Conservation (phyloP, 2,329 filamentous ascomycete species). For the Apiospora koreana region DNA sequence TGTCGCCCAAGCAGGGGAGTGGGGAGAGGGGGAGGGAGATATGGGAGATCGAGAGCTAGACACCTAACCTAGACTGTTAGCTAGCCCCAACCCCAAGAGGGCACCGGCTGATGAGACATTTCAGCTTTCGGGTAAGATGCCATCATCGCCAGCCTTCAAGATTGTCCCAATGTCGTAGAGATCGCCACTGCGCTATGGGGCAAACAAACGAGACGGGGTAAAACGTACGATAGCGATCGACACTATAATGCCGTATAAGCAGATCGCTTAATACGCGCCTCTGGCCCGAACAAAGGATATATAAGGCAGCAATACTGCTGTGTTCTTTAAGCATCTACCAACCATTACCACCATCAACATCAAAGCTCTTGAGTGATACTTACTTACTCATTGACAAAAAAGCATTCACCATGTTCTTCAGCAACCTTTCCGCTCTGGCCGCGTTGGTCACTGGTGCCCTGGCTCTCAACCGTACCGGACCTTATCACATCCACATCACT, state of each 20-base stretch:
- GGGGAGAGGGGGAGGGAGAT: too few relatives aligned
- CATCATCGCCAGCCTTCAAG: not conserved
- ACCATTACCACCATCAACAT: too few relatives aligned
- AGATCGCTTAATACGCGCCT: not conserved
- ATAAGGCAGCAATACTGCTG: not conserved
- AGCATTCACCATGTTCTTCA: not conserved
- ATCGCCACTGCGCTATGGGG: not conserved
- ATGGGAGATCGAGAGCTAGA: too few relatives aligned
- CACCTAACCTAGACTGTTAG: not conserved
- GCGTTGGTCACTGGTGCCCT: slow-evolving; percentile 19
- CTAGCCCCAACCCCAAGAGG: not conserved
- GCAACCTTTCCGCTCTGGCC: slow-evolving; percentile 14
- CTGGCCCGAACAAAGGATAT: not conserved
- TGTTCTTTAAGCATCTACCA: not conserved
- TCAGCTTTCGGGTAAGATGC: not conserved
- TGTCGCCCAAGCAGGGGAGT: too few relatives aligned
- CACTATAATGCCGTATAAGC: not conserved
- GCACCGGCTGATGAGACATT: not conserved
- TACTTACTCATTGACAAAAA: not conserved
- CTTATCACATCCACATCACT: slow-evolving; percentile 23
- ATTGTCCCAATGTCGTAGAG: not conserved
- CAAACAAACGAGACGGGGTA: not conserved
- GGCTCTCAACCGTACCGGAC: slow-evolving; percentile 23
- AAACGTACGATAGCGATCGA: not conserved
- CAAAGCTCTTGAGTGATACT: too few relatives aligned